A percentile compares a stretch with the other conserved stretches of the same genome.
These are phyloP conservation scores for Candida caryicola DNA, from an alignment of 805 yeast species.

Conservation along the genomic window DNA sequence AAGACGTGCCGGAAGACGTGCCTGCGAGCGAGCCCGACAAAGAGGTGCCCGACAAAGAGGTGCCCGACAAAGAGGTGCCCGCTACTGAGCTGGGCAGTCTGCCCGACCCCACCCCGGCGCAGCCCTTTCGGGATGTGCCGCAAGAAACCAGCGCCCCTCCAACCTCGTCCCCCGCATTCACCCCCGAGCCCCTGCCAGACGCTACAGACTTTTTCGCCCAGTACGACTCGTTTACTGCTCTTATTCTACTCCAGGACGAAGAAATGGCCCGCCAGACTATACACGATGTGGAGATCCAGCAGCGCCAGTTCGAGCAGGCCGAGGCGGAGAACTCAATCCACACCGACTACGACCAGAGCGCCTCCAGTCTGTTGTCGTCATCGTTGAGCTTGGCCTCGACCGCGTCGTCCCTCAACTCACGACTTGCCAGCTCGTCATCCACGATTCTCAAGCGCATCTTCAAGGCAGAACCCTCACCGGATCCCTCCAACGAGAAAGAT, in stretches of 20 bases:
- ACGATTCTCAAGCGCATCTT: slow-evolving; percentile 29
- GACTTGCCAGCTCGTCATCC: slow-evolving; percentile 28
- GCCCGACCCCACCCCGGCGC: not conserved
- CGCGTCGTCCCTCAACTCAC: slow-evolving; percentile 26
- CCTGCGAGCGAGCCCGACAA: too few species aligned
- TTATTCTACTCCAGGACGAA: slow-evolving; percentile 28
- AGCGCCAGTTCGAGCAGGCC: slow-evolving; percentile 19
- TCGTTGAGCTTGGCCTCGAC: slow-evolving; percentile 31
- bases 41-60: not conserved
- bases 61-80: not conserved
- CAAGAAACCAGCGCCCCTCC: not conserved
- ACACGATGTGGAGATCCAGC: slow-evolving; percentile 25
- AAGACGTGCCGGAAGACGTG: too few species aligned
- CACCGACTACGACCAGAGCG: slow-evolving; percentile 7
- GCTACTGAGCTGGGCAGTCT: not conserved
- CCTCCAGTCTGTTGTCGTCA: slow-evolving; percentile 30
- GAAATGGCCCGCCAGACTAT: slow-evolving; percentile 28
- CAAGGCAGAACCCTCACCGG: slow-evolving; percentile 12
- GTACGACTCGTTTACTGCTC: slow-evolving; percentile 1
- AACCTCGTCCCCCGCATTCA: not conserved
- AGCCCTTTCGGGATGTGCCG: not conserved
- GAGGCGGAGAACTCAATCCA: slow-evolving; percentile 24
- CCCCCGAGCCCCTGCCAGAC: not conserved
- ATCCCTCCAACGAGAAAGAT: slow-evolving; percentile 10
- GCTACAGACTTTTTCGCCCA: not conserved